phyloP scores from a whole-genome alignment of 1,284 basidiomycete species.

The Xerocomus nothofagi region DNA sequence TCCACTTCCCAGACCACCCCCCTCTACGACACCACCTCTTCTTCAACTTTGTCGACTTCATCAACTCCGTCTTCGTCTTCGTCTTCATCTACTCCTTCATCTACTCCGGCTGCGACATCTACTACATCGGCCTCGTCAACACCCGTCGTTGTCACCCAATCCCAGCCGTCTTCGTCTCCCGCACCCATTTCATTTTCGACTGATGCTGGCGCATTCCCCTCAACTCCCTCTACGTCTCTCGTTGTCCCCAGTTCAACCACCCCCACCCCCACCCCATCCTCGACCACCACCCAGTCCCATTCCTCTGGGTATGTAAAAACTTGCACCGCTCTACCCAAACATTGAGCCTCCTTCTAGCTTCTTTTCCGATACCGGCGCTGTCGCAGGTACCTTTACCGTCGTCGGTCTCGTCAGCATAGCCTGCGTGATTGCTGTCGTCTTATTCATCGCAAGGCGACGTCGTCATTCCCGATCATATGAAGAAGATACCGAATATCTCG shows the following conservation, averaged over 20 bases:
- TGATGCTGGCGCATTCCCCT: background rate
- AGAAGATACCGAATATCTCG: constrained; percentile 34
- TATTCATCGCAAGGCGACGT: constrained; percentile 31
- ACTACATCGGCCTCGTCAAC: constrained; percentile 1
- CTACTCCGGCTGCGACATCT: background rate
- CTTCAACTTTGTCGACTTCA: background rate
- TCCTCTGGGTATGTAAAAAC: constrained; percentile 20
- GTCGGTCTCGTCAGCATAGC: constrained; percentile 35
- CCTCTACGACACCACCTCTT: constrained; percentile 3
- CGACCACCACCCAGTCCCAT: constrained; percentile 18
- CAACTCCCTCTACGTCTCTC: background rate
- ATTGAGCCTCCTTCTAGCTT: constrained; percentile 36
- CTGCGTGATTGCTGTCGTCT: constrained; percentile 23
- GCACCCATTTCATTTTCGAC: background rate
- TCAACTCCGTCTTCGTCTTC: background rate
- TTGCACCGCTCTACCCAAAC: background rate
- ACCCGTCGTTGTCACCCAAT: background rate
- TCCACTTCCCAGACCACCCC: background rate
- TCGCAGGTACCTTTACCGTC: constrained; percentile 47
- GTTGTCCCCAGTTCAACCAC: background rate
- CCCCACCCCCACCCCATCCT: constrained; percentile 17
- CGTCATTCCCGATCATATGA: constrained; percentile 22
- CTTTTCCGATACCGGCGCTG: constrained; percentile 46
- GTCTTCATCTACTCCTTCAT: background rate
- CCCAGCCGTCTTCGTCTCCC: constrained; percentile 9